These are phyloP conservation scores for Triticum urartu DNA, from an alignment of 176 grass and related monocot species.

Conservation along the genomic window DNA sequence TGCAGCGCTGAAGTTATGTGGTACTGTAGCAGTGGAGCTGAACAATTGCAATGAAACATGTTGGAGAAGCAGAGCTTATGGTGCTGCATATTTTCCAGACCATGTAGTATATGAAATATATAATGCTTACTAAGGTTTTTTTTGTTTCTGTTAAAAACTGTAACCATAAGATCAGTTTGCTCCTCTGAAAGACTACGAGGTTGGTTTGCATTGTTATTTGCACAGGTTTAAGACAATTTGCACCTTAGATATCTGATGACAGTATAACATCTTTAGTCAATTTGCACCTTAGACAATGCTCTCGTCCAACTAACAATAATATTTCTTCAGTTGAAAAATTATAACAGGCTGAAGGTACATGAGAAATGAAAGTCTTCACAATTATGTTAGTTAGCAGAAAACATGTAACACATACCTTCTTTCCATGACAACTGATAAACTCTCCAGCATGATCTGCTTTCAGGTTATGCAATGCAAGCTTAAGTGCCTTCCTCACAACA, in stretches of 20 bases:
- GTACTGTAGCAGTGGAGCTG: background rate
- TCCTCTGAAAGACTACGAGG: background rate
- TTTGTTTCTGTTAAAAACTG: background rate
- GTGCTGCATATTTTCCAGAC: background rate
- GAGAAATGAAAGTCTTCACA: background rate
- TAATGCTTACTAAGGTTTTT: background rate
- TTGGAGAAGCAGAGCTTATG: background rate
- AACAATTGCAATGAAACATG: background rate
- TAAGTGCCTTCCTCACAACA: conserved; percentile 64
- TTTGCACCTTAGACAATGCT: background rate
- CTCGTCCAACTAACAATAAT: background rate
- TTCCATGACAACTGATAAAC: conserved; percentile 54
- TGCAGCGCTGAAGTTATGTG: background rate
- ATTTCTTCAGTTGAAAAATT: conserved; percentile 17
- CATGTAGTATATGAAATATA: background rate
- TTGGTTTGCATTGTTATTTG: background rate
- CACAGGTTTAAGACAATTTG: background rate
- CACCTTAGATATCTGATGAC: background rate
- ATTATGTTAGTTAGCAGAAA: conserved; percentile 16
- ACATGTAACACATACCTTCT: conserved; percentile 43
- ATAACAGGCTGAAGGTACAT: background rate
- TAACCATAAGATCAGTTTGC: background rate
- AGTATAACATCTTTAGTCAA: background rate
- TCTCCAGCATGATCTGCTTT: conserved; percentile 54
- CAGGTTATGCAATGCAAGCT: conserved; percentile 50